phyloP scores from a whole-genome alignment of 2,329 filamentous ascomycete species.

The Emergomyces orientalis region DNA sequence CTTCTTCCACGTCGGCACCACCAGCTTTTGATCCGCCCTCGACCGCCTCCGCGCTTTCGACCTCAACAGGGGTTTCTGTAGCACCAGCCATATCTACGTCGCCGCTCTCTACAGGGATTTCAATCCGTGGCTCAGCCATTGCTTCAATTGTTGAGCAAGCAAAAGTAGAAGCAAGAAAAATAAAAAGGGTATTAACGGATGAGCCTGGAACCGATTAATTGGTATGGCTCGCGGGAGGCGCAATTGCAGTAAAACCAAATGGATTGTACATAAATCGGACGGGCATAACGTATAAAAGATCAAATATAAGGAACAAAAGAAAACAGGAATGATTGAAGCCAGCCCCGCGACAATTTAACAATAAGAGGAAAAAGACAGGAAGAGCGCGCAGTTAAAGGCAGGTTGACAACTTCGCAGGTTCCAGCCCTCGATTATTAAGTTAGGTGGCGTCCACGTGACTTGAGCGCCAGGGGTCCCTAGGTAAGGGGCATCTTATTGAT shows the following conservation, averaged over 20 bases:
- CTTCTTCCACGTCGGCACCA: not conserved
- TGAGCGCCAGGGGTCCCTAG: too few species aligned
- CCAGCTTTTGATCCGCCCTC: constrained; percentile 2
- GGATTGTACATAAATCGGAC: not conserved
- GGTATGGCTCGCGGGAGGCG: not conserved
- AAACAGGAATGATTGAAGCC: too few species aligned
- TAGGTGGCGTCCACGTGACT: too few species aligned
- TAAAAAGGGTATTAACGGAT: too few species aligned
- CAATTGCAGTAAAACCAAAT: not conserved
- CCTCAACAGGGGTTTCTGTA: constrained; percentile 7
- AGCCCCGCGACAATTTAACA: too few species aligned
- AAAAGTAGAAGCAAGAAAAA: not conserved
- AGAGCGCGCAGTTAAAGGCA: too few species aligned
- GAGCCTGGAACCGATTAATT: not conserved
- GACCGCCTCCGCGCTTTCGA: not conserved
- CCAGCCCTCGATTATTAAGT: too few species aligned
- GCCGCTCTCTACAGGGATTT: constrained; percentile 9
- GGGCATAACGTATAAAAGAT: too few species aligned
- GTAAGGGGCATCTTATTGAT: too few species aligned
- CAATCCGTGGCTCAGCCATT: constrained; percentile 13
- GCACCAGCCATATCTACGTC: constrained; percentile 24
- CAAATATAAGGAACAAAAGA: too few species aligned
- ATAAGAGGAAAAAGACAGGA: too few species aligned
- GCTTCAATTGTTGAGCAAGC: not conserved
- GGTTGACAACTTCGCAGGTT: too few species aligned